These are phyloP conservation scores for Leptomonas pyrrhocoris DNA, from an alignment of 208 protist genomes.

Conservation along the genomic window DNA sequence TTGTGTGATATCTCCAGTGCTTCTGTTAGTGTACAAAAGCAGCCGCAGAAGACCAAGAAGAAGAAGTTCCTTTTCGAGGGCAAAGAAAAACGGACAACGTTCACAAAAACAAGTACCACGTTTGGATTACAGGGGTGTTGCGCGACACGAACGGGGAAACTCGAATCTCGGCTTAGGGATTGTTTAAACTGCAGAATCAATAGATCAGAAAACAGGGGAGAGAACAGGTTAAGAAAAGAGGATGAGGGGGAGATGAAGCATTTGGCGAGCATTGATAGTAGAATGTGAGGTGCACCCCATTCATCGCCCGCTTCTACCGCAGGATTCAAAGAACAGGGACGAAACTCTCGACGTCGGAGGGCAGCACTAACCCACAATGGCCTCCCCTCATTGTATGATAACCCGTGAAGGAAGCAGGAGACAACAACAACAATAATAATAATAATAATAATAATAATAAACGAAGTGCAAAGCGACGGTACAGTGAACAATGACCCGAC, in stretches of 20 bases:
- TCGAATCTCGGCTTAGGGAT: slow-evolving; percentile 25
- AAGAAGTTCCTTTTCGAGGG: no score
- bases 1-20: not conserved
- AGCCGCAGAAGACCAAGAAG: not conserved
- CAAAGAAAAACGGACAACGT: not conserved
- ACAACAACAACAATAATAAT: no score
- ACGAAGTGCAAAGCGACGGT: no score
- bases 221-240: not conserved
- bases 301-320: no score
- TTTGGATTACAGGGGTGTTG: not conserved
- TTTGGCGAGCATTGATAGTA: not conserved
- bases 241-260: not conserved
- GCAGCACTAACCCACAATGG: no score
- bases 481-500: no score
- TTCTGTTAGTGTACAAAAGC: slow-evolving; percentile 24
- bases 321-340: no score
- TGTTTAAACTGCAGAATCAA: slow-evolving; percentile 5
- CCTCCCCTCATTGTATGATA: no score
- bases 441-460: no score
- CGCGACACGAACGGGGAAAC: slow-evolving; percentile 19
- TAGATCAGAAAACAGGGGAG: not conserved
- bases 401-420: no score
- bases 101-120: slow-evolving; percentile 4
- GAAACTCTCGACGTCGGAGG: no score
- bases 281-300: no score